phyloP scores from a whole-genome alignment of 225 moss, liverwort and hornwort genomes.

The Pleurozium schreberi region DNA sequence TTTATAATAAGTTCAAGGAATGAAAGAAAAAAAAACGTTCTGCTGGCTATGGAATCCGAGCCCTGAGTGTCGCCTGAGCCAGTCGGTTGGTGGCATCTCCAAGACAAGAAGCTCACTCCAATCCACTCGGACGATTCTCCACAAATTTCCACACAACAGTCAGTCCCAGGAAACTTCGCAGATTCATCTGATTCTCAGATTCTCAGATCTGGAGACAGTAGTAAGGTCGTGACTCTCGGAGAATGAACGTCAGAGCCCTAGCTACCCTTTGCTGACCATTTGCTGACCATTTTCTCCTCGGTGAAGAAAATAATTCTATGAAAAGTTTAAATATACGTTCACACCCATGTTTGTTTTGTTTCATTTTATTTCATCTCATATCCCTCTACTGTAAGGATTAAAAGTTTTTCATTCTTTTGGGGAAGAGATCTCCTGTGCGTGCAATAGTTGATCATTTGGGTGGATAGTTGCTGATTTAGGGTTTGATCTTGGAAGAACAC shows the following conservation, averaged over 20 bases:
- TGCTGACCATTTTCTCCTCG: background rate
- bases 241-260: background rate
- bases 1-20: too few species aligned
- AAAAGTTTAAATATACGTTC: background rate
- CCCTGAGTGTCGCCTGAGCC: background rate
- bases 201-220: background rate
- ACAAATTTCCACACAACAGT: background rate
- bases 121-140: background rate
- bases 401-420: background rate
- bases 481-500: rapidly evolving
- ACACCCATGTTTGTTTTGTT: background rate
- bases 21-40: background rate
- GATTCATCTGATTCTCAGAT: background rate
- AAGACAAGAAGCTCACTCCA: background rate
- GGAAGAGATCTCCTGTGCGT: background rate
- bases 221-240: too few species aligned
- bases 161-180: background rate
- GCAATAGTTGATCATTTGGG: background rate
- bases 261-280: too few species aligned
- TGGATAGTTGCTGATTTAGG: too few species aligned
- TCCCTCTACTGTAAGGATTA: background rate
- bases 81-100: background rate
- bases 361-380: background rate
- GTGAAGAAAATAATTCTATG: too few species aligned
- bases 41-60: background rate